Conservation (phyloP, 2,329 filamentous ascomycete genomes). For the Orbilia javanica region DNA sequence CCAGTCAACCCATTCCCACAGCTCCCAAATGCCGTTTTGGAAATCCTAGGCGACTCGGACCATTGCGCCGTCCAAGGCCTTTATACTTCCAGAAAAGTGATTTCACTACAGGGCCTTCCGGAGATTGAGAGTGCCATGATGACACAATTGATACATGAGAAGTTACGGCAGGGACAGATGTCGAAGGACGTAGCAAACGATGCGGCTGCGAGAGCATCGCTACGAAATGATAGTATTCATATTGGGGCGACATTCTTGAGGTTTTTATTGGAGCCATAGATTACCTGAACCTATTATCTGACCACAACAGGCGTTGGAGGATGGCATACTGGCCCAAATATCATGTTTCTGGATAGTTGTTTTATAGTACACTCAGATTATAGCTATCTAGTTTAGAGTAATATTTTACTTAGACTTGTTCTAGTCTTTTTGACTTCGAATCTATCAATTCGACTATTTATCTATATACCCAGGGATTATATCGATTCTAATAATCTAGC, state of each 20-base stretch:
- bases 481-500: background rate
- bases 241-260: conserved; percentile 80
- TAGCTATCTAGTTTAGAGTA: background rate
- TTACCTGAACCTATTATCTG: background rate
- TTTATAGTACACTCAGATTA: no score
- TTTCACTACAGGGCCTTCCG: conserved; percentile 87
- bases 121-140: conserved; percentile 83
- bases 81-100: conserved; percentile 75
- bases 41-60: conserved; percentile 75
- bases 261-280: conserved; percentile 71
- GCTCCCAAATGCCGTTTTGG: conserved; percentile 72
- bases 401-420: no score
- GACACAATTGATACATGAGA: conserved; percentile 74
- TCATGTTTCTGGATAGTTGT: background rate
- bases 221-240: conserved; percentile 82
- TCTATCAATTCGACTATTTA: background rate
- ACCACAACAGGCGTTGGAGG: background rate
- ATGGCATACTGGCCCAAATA: background rate
- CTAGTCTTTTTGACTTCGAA: background rate
- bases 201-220: conserved; percentile 74
- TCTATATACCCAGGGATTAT: no score
- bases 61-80: conserved; percentile 83
- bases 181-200: conserved; percentile 76
- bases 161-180: conserved; percentile 78
- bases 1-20: conserved; percentile 61